Evolutionary conservation across 495 filamentous ascomycete species (phyloP).

Genomic region (Hypoxylon fuscum): DNA sequence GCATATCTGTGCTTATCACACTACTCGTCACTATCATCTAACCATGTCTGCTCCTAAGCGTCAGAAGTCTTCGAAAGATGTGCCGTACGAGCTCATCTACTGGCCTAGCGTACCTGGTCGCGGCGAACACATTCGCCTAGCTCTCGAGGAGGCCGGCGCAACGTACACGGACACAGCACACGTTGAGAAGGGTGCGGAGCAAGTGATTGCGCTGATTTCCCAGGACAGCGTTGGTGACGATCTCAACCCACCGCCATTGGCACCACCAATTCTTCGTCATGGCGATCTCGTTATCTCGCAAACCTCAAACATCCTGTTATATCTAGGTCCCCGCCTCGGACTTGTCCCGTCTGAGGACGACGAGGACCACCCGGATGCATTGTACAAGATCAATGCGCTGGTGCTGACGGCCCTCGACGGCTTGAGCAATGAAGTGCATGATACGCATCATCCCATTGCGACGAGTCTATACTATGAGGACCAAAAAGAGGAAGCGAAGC

Average conservation of each 20-base stretch:
- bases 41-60: slow-evolving; percentile 48
- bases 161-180: slow-evolving; percentile 68
- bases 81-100: slow-evolving; percentile 68
- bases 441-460: slow-evolving; percentile 72
- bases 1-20: slow-evolving; percentile 13
- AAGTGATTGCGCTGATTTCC: slow-evolving; percentile 49
- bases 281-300: slow-evolving; percentile 68
- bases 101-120: slow-evolving; percentile 71
- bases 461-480: slow-evolving; percentile 68
- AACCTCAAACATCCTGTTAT: slow-evolving; percentile 70
- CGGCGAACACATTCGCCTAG: slow-evolving; percentile 71
- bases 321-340: slow-evolving; percentile 64
- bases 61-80: slow-evolving; percentile 52
- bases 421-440: slow-evolving; percentile 70
- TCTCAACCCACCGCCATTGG: slow-evolving; percentile 66
- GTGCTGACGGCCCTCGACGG: slow-evolving; percentile 73
- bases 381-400: slow-evolving; percentile 63
- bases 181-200: slow-evolving; percentile 45
- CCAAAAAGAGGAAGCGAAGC: slow-evolving; percentile 67
- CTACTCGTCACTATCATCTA: slow-evolving; percentile 13
- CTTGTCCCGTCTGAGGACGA: slow-evolving; percentile 52
- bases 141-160: slow-evolving; percentile 67
- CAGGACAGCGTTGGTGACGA: slow-evolving; percentile 49
- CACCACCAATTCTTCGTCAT: slow-evolving; percentile 68
- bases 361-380: slow-evolving; percentile 53